Evolutionary conservation across 1,139 yeast species (phyloP).

Genomic region (Magnusiomyces ingens): DNA sequence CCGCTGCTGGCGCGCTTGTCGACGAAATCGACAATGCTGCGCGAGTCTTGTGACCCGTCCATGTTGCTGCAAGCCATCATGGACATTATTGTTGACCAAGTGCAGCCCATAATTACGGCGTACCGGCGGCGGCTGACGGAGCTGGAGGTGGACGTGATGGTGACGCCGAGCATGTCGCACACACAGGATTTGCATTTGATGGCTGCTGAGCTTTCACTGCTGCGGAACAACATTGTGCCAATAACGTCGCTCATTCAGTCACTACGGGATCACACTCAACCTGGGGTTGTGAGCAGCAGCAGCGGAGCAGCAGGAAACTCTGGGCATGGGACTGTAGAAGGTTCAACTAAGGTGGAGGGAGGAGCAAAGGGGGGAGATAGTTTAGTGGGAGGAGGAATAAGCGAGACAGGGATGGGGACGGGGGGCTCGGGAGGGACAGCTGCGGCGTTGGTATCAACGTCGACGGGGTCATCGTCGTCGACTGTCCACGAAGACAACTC

Average conservation of each 20-base stretch:
- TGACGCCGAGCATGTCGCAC: constrained; percentile 43
- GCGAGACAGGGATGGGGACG: not conserved
- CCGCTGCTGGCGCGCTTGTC: constrained; percentile 44
- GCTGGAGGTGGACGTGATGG: constrained; percentile 44
- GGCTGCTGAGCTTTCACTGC: constrained; percentile 43
- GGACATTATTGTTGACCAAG: constrained; percentile 50
- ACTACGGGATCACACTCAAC: constrained; percentile 35
- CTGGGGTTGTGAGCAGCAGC: not conserved
- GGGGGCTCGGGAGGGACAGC: constrained; percentile 6
- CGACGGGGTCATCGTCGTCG: not conserved
- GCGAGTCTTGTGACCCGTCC: constrained; percentile 46
- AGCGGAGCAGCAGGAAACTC: not conserved
- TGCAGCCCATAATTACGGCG: constrained; percentile 54
- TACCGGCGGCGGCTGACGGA: constrained; percentile 44
- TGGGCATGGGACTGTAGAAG: not conserved
- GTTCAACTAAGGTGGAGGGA: not conserved
- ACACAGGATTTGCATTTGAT: constrained; percentile 47
- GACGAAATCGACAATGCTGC: constrained; percentile 40
- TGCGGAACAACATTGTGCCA: constrained; percentile 42
- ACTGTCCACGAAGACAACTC: not conserved
- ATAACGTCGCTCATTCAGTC: constrained; percentile 41
- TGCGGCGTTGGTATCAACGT: not conserved
- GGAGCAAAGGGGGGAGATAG: too few species aligned
- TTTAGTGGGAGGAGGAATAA: not conserved
- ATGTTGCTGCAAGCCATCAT: constrained; percentile 45